Base-by-base conservation (phyloP, 1,284 basidiomycete species). In the Porodaedalea pini region DNA sequence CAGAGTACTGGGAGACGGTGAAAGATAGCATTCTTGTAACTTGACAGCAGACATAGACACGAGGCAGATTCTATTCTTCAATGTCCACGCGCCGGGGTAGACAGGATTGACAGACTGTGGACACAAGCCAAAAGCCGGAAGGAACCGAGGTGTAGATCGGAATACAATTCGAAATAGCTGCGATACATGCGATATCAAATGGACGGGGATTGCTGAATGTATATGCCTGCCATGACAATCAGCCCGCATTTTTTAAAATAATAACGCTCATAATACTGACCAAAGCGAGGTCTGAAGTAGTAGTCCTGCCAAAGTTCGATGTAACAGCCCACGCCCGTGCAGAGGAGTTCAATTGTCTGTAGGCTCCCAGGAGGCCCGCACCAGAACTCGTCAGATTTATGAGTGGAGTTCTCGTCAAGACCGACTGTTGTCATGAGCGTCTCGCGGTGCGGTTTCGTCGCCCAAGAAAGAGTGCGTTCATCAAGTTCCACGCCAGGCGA, bases 201-300 rank as follows among this genome's bases (percentile, higher is more conserved):
- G 25, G 58, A 60, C 17, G 58, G 54, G 17, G 41, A 56, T 37
- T 60, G 58, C 13, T 56, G 54, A n/a, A 60, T 41, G 39, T 52
- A 60, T 29, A 60, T 53, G 4, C 58, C 58, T 60, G 17, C 15
- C 21, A 27, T n/a, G 15, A n/a, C 8, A 23, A 19, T 36, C 17
- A 56, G 36, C 23, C 7, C n/a, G 47, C 4, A 27, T 41, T 13
- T 36, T 13, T 10, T 27, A 37, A 15, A 41, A 19, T 4, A 40
- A 17, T 31, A 19, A 21, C 25, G 32, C 1, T 23, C n/a, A 3
- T 39, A 5, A 23, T 10, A 19, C 58, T 45, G 23, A 60, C 58
- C 58, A 41, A 60, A 60, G 1, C 54, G 58, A 31, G 58, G 54
- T 17, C 48, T 55, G 41, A 60, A 60, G 25, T 60, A 60, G 25